Base-by-base conservation (phyloP, 805 yeast genomes). In the Torulaspora quercuum region DNA sequence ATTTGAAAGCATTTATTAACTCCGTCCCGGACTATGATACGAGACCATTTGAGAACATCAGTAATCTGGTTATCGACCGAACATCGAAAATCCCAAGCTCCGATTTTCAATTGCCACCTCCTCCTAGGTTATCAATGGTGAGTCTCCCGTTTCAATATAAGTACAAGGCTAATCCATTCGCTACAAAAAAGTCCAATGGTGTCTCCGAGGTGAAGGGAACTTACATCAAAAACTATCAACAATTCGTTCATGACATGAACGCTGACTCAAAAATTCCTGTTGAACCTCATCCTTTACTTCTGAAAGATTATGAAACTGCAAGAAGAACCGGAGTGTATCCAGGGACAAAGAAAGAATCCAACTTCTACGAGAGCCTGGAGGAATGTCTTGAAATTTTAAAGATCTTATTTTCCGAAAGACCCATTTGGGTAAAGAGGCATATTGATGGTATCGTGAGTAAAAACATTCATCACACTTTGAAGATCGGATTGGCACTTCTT, bases 391-490 rank as follows among this genome's bases (percentile, higher is more conserved):
- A 38, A 0, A 42, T 62, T 0, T 29, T 70, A 2, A 52, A 63
- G 7, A 48, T 50, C 8, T 54, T 85, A 19, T 89, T 90, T 54
- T 77, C 69, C 1, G 55, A 69, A 42, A 78, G 90, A 52, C 95
- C 96, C 0, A 72, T 87, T 11, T 89, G 95, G 95, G 72, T 89
- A 1, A 71, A 96, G 38, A 73, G 82, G 45, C 94, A 84, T 46
- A 56, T 89, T 14, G 68, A 65, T 38, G 67, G 70, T 5, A 65
- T 78, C 34, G 65, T 79, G 3, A 81, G 85, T 0, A 53, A 57
- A 14, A 43, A 67, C 50, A 41, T 57, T 7, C 60, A 58, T 26
- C 58, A 54, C 23, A 52, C 76, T 53, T 45, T 90, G 28, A 79
- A 82, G 49, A 79, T 74, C 45, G 94, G 96, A 0, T 59, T 92